phyloP scores from a whole-genome alignment of 805 yeast species.

The Metschnikowia santaceciliae region DNA sequence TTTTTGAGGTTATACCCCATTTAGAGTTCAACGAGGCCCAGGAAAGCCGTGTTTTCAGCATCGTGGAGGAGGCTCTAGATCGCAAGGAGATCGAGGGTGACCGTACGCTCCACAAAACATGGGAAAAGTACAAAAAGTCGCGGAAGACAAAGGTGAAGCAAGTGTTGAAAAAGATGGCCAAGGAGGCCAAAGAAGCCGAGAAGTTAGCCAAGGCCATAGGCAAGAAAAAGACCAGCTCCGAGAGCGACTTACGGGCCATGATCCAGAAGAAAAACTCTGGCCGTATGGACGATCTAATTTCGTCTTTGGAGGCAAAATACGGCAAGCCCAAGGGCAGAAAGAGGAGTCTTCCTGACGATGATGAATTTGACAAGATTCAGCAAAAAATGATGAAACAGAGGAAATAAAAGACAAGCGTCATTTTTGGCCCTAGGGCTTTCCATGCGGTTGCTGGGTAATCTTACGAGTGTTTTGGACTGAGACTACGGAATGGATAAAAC shows the following conservation, averaged over 20 bases:
- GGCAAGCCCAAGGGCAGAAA: slow-evolving; percentile 34
- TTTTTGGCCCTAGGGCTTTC: too few relatives aligned
- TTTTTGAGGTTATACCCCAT: slow-evolving; percentile 78
- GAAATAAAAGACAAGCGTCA: not conserved
- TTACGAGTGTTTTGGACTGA: too few relatives aligned
- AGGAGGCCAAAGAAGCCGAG: slow-evolving; percentile 64
- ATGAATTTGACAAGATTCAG: slow-evolving; percentile 47
- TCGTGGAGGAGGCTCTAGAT: slow-evolving; percentile 44
- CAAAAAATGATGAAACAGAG: slow-evolving; percentile 9
- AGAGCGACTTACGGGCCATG: slow-evolving; percentile 42
- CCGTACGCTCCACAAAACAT: slow-evolving; percentile 34
- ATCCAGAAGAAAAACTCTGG: slow-evolving; percentile 46
- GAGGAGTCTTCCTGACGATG: slow-evolving; percentile 41
- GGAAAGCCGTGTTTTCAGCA: slow-evolving; percentile 55
- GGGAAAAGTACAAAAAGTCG: slow-evolving; percentile 48
- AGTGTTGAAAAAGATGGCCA: slow-evolving; percentile 48
- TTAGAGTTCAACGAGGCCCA: slow-evolving; percentile 57
- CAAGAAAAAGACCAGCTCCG: slow-evolving; percentile 24
- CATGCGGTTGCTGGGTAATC: too few relatives aligned
- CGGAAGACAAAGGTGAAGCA: slow-evolving; percentile 46
- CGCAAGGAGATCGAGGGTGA: slow-evolving; percentile 33
- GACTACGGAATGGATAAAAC: too few relatives aligned
- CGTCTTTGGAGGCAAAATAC: slow-evolving; percentile 49
- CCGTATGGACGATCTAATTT: slow-evolving; percentile 45
- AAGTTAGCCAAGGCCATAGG: slow-evolving; percentile 38